These are phyloP conservation scores for Veloboletus limbatus DNA, from an alignment of 1,284 basidiomycete species.

Conservation along the genomic window DNA sequence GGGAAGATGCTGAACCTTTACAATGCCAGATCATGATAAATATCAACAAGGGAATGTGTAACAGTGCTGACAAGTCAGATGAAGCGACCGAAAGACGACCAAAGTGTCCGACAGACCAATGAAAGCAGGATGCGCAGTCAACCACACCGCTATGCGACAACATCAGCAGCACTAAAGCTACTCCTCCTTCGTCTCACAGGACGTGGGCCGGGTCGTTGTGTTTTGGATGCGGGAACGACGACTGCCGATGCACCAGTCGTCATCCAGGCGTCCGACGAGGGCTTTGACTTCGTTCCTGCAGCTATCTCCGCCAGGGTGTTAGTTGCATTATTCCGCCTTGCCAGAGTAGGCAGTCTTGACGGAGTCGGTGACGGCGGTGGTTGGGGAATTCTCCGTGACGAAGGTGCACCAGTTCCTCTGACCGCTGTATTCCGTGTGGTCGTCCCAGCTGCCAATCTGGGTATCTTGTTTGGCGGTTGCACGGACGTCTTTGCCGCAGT, in stretches of 20 bases:
- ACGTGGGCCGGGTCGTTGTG: slow-evolving; percentile 66
- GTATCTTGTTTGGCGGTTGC: slow-evolving; percentile 72
- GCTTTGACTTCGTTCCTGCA: slow-evolving; percentile 32
- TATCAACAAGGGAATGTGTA: slow-evolving; percentile 19
- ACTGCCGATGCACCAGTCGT: slow-evolving; percentile 65
- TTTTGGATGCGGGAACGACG: slow-evolving; percentile 64
- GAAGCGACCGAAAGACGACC: slow-evolving; percentile 1
- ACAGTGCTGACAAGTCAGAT: slow-evolving; percentile 8
- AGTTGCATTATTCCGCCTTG: slow-evolving; percentile 52
- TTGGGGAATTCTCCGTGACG: slow-evolving; percentile 37
- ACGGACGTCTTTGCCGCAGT: slow-evolving; percentile 35
- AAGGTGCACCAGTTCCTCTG: slow-evolving; percentile 43
- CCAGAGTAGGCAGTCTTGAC: slow-evolving; percentile 69
- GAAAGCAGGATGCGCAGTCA: slow-evolving; percentile 12
- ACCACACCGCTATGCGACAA: slow-evolving; percentile 52
- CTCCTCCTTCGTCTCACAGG: slow-evolving; percentile 71
- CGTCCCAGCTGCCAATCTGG: slow-evolving; percentile 61
- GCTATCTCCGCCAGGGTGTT: slow-evolving; percentile 52
- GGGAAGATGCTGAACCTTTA: slow-evolving; percentile 29
- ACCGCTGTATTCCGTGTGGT: slow-evolving; percentile 34
- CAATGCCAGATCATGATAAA: slow-evolving; percentile 35
- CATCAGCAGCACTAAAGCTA: slow-evolving; percentile 79
- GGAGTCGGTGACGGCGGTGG: slow-evolving; percentile 61
- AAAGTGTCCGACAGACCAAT: slow-evolving; percentile 10
- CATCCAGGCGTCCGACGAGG: slow-evolving; percentile 65